These are phyloP conservation scores for Xanthoparmelia taractica DNA, from an alignment of 495 filamentous ascomycete genomes.

Conservation along the genomic window DNA sequence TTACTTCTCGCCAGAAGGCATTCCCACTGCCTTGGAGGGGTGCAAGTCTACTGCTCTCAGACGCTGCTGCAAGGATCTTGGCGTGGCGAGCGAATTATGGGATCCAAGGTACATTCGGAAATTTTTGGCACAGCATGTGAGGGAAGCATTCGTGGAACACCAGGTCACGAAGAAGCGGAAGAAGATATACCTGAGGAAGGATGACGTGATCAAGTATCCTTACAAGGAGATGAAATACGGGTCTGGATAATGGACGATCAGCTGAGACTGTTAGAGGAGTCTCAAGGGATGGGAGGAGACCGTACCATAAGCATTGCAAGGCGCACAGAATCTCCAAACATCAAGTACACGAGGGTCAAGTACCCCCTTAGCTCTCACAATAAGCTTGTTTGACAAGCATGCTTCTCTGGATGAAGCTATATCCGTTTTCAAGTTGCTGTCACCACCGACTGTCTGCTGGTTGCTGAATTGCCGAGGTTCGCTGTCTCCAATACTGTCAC, in stretches of 20 bases:
- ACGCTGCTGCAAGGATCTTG: slow-evolving; percentile 95
- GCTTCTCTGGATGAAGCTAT: neutral
- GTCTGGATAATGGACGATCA: neutral
- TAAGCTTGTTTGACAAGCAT: neutral
- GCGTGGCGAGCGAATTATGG: slow-evolving; percentile 92
- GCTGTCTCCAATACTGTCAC: neutral
- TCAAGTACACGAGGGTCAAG: neutral
- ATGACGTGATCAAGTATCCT: slow-evolving; percentile 68
- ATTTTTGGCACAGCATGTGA: slow-evolving; percentile 58
- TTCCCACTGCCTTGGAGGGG: slow-evolving; percentile 94
- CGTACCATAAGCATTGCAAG: slow-evolving; percentile 11
- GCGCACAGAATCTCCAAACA: neutral
- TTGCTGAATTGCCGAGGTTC: neutral
- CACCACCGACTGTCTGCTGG: neutral
- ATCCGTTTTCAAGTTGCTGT: neutral
- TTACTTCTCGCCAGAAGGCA: slow-evolving; percentile 85
- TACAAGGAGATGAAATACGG: slow-evolving; percentile 58
- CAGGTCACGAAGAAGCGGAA: slow-evolving; percentile 74
- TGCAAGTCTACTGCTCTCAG: slow-evolving; percentile 96
- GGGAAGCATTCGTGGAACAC: slow-evolving; percentile 79
- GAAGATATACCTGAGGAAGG: slow-evolving; percentile 83
- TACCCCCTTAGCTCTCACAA: neutral
- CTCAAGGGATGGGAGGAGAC: neutral
- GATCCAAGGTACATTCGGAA: slow-evolving; percentile 83
- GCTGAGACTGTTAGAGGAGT: neutral